Conservation (phyloP, 495 filamentous ascomycete species). For the Astrothelium macrocarpum region DNA sequence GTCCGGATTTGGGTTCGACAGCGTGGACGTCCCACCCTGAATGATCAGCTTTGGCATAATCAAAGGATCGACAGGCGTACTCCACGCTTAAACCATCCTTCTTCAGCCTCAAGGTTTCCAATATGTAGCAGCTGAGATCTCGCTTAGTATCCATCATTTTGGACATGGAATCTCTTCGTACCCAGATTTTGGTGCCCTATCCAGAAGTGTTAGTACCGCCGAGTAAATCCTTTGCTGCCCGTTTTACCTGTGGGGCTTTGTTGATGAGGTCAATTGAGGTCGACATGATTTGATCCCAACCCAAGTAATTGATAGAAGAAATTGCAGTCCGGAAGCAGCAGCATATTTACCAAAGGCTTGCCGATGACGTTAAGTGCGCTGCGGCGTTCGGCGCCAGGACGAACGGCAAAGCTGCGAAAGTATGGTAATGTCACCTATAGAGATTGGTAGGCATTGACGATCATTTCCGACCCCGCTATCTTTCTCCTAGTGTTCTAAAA, state of each 20-base stretch:
- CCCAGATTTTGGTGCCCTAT: conserved; percentile 26
- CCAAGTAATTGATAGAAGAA: background rate
- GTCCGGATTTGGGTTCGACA: conserved; percentile 19
- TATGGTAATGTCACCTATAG: background rate
- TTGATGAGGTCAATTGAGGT: background rate
- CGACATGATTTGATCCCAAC: background rate
- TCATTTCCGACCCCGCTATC: background rate
- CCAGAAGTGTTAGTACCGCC: background rate
- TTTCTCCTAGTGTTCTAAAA: background rate
- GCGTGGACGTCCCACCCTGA: conserved; percentile 18
- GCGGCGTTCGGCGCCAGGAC: background rate
- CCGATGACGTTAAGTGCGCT: background rate
- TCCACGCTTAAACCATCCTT: conserved; percentile 20
- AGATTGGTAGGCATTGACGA: conserved; percentile 1
- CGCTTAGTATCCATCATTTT: background rate
- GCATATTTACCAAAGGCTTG: background rate
- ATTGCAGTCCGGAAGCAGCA: background rate
- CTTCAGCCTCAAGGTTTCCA: conserved; percentile 25
- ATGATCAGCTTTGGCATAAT: background rate
- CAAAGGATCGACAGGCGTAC: conserved; percentile 4
- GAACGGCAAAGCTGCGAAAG: background rate
- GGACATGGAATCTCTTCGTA: conserved; percentile 4
- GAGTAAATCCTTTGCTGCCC: background rate
- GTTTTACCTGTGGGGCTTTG: background rate
- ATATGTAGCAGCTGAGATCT: conserved; percentile 18